Base-by-base conservation (phyloP, 768 basidiomycete species). In the Austroboletus eburneus region DNA sequence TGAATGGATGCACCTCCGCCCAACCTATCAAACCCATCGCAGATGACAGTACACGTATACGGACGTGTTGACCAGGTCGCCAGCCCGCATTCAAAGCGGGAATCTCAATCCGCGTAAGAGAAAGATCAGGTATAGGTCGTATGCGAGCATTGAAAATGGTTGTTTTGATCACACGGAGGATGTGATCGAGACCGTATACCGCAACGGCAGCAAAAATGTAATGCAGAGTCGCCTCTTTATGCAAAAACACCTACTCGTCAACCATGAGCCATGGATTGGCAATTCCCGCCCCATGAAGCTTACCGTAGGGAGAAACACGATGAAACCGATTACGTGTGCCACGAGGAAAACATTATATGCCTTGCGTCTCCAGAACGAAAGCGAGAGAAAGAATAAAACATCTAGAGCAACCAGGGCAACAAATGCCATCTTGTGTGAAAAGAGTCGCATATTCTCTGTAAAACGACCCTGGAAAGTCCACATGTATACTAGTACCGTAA, bases 41-140 rank as follows among this genome's bases (percentile, higher is more conserved):
- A n/a, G 69, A 55, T 9, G 64, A 62, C 2, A 77, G 63, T 0
- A 76, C 65, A 35, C 76, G 66, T 23, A 83, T 49, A 36, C 80
- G 73, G 36, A 83, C 77, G 55, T 83, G 79, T 54, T 83, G 80
- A 3, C 82, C 80, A 0, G 78, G 69, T 22, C 78, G 67, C 80
- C 80, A 83, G 17, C 81, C 81, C 0, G 69, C 64, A 39, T 68
- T 71, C 37, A 81, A 36, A 5, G 58, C 44, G 1, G 73, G 73
- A 8, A 79, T 59, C 30, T 75, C 71, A 22, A 82, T 57, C 35
- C 74, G 67, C 5, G 77, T 79, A 34, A 72, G 66, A 13, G 65
- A 64, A 18, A 79, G 71, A 9, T 72, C 73, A 2, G 72, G 67
- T 9, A 80, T 62, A 2, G 76, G 59, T 20, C 64, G 64, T 47